Base-by-base conservation (phyloP, 2,329 filamentous ascomycete species). In the Myriosclerotinia duriaeana region DNA sequence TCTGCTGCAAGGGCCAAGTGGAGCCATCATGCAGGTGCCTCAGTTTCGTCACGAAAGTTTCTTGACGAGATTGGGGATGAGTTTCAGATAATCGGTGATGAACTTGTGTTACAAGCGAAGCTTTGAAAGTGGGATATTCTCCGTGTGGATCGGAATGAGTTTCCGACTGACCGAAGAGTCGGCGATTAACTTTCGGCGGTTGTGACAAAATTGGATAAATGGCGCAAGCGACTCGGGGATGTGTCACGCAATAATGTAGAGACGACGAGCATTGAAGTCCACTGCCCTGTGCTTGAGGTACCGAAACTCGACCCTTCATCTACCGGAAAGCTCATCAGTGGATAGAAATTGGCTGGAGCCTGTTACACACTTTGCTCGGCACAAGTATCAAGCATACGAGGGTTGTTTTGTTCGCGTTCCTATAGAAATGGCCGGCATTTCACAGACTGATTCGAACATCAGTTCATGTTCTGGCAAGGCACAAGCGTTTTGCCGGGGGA, bases 11-110 rank as follows among this genome's bases (percentile, higher is more conserved):
- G 56, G 56, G 20, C 42, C n/a, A 56, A 22, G 17, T 9, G 54
- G 38, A 56, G 38, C 38, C 30, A n/a, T 20, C 20, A 60, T 50
- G 56, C 56, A 60, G 56, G 30, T 36, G 30, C 44, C n/a, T 59
- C 4, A 4, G 30, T 34, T 34, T 34, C 30, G 30, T 34, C 30
- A 34, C 30, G 30, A 34, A 34, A 48, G 20, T 60, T 50, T 60
- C 44, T 44, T 50, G 56, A 50, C 36, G 56, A 60, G 36, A 59
- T 59, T 38, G 30, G 42, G 1, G 30, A 50, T 36, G 30, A 17
- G 56, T 60, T 60, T 22, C 30, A 60, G 20, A 8, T 50, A 20
- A 11, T 20, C 8, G 44, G 17, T 36, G 20, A 38, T 50, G 44
- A 50, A 61, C 36, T 26, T 20, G 2, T 50, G 14, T 60, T 50